These are phyloP conservation scores for Zopfia rhizophila DNA, from an alignment of 2,329 filamentous ascomycete species.

Conservation along the genomic window DNA sequence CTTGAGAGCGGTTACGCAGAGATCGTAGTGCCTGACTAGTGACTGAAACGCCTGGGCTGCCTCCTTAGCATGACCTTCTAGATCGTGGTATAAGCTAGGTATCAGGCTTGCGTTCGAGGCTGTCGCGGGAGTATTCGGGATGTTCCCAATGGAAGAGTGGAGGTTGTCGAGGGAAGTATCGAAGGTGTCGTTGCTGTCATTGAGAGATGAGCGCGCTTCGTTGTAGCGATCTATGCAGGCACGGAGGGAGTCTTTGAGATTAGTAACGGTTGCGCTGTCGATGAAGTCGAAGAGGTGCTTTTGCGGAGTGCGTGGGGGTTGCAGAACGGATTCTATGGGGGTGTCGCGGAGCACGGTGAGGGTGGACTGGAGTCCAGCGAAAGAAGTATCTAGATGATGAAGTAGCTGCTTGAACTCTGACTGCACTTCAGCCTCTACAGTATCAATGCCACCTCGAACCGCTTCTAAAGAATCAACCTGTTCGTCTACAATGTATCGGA, in stretches of 20 bases:
- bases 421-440: constrained; percentile 54
- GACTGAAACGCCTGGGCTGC: constrained; percentile 85
- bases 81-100: constrained; percentile 58
- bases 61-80: constrained; percentile 79
- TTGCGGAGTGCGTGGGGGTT: constrained; percentile 60
- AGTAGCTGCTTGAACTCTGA: constrained; percentile 66
- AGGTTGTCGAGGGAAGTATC: constrained; percentile 72
- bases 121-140: constrained; percentile 42
- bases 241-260: constrained; percentile 73
- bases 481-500: constrained; percentile 55
- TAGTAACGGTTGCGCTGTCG: constrained; percentile 75
- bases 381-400: constrained; percentile 72
- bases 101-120: constrained; percentile 52
- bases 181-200: constrained; percentile 70
- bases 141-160: constrained; percentile 46
- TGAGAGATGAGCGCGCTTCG: constrained; percentile 70
- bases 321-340: constrained; percentile 71
- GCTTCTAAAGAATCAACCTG: constrained; percentile 57
- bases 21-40: constrained; percentile 87
- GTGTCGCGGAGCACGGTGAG: constrained; percentile 73
- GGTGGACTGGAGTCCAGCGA: constrained; percentile 72
- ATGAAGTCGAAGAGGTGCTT: constrained; percentile 80
- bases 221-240: constrained; percentile 76
- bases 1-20: constrained; percentile 89
- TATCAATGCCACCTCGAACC: constrained; percentile 55